Percentiles rank a stretch among this genome's conserved stretches.
Evolutionary conservation across 1,284 basidiomycete genomes (phyloP).

Genomic region (Cryptococcus depauperatus): DNA sequence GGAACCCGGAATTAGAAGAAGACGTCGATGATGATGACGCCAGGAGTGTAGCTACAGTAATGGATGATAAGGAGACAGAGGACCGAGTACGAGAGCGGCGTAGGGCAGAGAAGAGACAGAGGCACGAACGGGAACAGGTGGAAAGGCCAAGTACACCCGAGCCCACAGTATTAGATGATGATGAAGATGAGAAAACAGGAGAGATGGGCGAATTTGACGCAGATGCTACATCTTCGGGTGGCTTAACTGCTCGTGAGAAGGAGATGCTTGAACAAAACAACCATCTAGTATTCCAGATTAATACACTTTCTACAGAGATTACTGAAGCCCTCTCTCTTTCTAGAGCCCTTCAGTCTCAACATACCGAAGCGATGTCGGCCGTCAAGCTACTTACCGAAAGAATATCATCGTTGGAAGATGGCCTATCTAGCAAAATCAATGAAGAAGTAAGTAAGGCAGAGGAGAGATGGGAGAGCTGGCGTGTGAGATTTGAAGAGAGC

Average conservation of each 20-base stretch:
- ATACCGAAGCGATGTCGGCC: conserved; percentile 66
- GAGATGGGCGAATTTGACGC: not conserved
- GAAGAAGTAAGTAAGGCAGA: conserved; percentile 53
- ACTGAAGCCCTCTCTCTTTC: conserved; percentile 69
- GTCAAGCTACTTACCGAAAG: conserved; percentile 64
- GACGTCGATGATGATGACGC: conserved; percentile 50
- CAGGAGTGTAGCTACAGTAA: conserved; percentile 37
- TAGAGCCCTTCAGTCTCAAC: conserved; percentile 65
- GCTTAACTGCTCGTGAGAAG: conserved; percentile 1
- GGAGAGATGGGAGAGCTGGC: conserved; percentile 61
- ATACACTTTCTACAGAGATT: conserved; percentile 64
- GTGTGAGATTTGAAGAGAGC: conserved; percentile 57
- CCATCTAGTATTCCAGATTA: conserved; percentile 64
- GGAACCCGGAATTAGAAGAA: conserved; percentile 49
- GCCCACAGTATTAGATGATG: conserved; percentile 40
- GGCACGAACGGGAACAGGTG: conserved; percentile 12
- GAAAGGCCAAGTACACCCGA: conserved; percentile 18
- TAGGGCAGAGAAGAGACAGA: conserved; percentile 21
- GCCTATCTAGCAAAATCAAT: conserved; percentile 46
- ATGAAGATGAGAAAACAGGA: conserved; percentile 33
- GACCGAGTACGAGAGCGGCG: conserved; percentile 48
- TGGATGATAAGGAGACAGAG: conserved; percentile 46
- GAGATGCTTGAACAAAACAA: conserved; percentile 47
- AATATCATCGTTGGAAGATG: conserved; percentile 47
- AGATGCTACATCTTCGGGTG: not conserved